Conservation (phyloP, 108 stramenopile species). For the Epipyxis sp. region DNA sequence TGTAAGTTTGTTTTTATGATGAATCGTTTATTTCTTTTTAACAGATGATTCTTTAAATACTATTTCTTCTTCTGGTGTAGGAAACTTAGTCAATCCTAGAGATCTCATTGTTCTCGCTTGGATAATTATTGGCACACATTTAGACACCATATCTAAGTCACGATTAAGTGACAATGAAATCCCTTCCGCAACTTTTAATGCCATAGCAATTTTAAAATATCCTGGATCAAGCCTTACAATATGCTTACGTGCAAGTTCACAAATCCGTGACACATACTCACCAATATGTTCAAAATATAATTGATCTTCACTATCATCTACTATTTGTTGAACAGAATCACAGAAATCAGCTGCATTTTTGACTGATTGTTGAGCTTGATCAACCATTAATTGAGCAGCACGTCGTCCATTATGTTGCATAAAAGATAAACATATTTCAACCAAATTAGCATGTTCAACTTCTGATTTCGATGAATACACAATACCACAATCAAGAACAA, state of each 20-base stretch:
- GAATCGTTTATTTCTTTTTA: no score
- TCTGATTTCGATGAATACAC: conserved; percentile 54
- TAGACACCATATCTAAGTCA: conserved; percentile 64
- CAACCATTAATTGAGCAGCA: conserved; percentile 77
- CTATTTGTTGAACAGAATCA: conserved; percentile 65
- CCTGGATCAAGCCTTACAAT: conserved; percentile 74
- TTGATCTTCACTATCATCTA: conserved; percentile 32
- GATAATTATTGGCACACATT: conserved; percentile 71
- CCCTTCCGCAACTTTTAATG: conserved; percentile 83
- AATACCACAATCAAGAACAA: conserved; percentile 67
- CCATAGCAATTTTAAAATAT: conserved; percentile 77
- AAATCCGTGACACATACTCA: conserved; percentile 80
- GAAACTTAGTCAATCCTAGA: conserved; percentile 7
- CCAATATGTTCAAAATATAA: conserved; percentile 81
- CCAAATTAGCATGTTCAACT: conserved; percentile 69
- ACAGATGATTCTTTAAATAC: no score
- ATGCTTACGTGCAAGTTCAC: conserved; percentile 70
- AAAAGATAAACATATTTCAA: conserved; percentile 75
- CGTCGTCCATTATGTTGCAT: conserved; percentile 68
- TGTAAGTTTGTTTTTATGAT: no score
- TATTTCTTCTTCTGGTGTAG: conserved; percentile 43
- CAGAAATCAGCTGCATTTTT: conserved; percentile 60
- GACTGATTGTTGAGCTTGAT: conserved; percentile 50
- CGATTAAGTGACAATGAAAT: conserved; percentile 67
- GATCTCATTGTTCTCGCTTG: conserved; percentile 10